phyloP scores from a whole-genome alignment of 768 basidiomycete genomes.

The Boletus subparvulus region DNA sequence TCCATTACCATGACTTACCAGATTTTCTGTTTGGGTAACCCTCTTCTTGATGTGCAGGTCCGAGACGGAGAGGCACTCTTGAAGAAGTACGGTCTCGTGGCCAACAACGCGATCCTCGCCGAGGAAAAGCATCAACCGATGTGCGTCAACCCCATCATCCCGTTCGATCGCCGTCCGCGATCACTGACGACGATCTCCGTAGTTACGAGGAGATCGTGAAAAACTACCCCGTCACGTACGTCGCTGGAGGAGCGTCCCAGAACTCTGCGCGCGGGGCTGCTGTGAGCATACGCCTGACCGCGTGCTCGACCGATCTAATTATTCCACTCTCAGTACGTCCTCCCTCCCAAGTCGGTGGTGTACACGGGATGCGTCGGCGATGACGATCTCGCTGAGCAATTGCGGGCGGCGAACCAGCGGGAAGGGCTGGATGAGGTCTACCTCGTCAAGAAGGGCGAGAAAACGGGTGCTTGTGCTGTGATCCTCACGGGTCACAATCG shows the following conservation, averaged over 20 bases:
- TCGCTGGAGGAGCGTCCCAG: conserved; percentile 96
- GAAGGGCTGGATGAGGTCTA: conserved; percentile 90
- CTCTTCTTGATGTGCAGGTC: conserved; percentile 95
- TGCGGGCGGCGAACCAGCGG: conserved; percentile 85
- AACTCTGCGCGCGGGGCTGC: conserved; percentile 96
- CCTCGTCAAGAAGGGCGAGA: conserved; percentile 79
- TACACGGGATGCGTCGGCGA: conserved; percentile 94
- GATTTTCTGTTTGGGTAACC: conserved; percentile 92
- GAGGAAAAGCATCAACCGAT: conserved; percentile 85
- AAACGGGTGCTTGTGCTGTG: conserved; percentile 97
- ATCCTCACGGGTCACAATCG: conserved; percentile 91
- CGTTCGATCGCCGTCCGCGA: not conserved
- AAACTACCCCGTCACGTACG: conserved; percentile 78
- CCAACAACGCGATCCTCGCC: conserved; percentile 96
- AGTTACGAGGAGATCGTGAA: conserved; percentile 90
- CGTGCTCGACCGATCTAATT: not conserved
- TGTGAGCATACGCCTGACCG: conserved; percentile 47
- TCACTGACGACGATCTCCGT: not conserved
- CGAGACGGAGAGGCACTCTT: conserved; percentile 79
- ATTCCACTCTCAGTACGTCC: conserved; percentile 64
- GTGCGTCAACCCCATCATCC: conserved; percentile 38
- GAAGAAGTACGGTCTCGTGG: conserved; percentile 85
- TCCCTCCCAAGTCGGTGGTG: conserved; percentile 85
- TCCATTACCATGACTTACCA: conserved; percentile 51
- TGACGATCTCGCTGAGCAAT: conserved; percentile 87